Percentiles rank a stretch among this genome's conserved stretches.
phyloP scores from a whole-genome alignment of 805 yeast genomes.

The Candida chilensis region DNA sequence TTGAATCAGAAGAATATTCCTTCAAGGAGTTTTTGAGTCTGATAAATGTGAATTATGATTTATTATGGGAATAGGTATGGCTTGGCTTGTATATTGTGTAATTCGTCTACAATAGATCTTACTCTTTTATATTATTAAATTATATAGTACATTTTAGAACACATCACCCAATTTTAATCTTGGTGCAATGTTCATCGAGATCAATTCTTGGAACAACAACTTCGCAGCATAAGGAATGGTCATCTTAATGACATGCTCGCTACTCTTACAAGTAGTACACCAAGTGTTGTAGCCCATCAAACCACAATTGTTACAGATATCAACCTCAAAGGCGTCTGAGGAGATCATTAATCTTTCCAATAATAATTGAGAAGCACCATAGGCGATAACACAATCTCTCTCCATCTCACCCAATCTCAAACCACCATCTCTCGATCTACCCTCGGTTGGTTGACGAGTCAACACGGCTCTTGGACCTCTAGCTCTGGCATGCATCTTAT shows the following conservation, averaged over 20 bases:
- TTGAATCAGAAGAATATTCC: no score
- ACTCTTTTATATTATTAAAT: no score
- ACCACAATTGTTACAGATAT: slow-evolving; percentile 89
- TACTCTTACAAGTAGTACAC: slow-evolving; percentile 94
- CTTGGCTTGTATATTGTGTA: no score
- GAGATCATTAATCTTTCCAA: slow-evolving; percentile 93
- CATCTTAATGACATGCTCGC: slow-evolving; percentile 83
- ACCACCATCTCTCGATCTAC: slow-evolving; percentile 99
- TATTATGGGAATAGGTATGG: no score
- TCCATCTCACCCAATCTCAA: slow-evolving; percentile 99
- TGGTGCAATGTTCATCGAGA: slow-evolving; percentile 99
- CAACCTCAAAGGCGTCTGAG: slow-evolving; percentile 97
- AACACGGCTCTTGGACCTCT: slow-evolving; percentile 98
- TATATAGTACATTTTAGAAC: no score
- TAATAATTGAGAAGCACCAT: slow-evolving; percentile 93
- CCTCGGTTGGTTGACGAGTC: slow-evolving; percentile 98
- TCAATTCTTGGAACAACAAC: slow-evolving; percentile 88
- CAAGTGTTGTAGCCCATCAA: slow-evolving; percentile 95
- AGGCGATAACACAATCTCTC: slow-evolving; percentile 98
- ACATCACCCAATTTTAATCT: slow-evolving; percentile 84
- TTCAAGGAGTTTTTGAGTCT: no score
- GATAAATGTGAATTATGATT: no score
- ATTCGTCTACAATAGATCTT: neutral
- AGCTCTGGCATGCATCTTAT: slow-evolving; percentile 99
- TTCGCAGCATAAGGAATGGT: slow-evolving; percentile 99